Conservation (phyloP, 441 rosid species). For the Raphanus hybrid region DNA sequence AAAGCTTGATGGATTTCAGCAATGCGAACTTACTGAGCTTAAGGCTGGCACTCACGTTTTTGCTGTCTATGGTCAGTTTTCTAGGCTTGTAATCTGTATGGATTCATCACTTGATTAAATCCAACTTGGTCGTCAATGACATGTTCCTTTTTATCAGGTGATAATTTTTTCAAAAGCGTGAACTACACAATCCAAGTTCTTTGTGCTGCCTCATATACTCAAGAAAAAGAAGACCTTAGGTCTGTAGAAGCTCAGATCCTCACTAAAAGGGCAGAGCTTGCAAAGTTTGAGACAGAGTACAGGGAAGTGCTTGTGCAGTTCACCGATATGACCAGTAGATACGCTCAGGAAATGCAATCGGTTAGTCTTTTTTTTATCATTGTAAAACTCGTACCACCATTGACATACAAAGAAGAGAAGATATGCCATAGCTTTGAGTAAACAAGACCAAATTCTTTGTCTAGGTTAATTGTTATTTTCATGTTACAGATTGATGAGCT, state of each 20-base stretch:
- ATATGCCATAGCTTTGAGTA: no score
- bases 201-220: conserved; percentile 68
- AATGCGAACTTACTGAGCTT: conserved; percentile 85
- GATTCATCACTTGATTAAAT: conserved; percentile 15
- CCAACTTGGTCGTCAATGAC: conserved; percentile 25
- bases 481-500: conserved; percentile 81
- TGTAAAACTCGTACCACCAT: neutral
- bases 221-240: conserved; percentile 82
- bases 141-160: conserved; percentile 59
- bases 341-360: conserved; percentile 89
- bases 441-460: no score
- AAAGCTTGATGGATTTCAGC: conserved; percentile 92
- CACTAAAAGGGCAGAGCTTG: conserved; percentile 76
- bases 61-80: conserved; percentile 87
- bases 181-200: conserved; percentile 90
- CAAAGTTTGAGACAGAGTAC: conserved; percentile 92
- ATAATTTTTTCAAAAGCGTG: conserved; percentile 88
- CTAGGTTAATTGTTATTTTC: neutral
- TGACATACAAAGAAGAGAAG: no score
- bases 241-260: conserved; percentile 82
- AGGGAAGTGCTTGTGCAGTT: conserved; percentile 93
- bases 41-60: conserved; percentile 85
- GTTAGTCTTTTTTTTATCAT: conserved; percentile 45
- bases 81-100: conserved; percentile 27
- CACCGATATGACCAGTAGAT: conserved; percentile 88